phyloP scores from a whole-genome alignment of 805 yeast species.

The Ogataea wickerhamii region DNA sequence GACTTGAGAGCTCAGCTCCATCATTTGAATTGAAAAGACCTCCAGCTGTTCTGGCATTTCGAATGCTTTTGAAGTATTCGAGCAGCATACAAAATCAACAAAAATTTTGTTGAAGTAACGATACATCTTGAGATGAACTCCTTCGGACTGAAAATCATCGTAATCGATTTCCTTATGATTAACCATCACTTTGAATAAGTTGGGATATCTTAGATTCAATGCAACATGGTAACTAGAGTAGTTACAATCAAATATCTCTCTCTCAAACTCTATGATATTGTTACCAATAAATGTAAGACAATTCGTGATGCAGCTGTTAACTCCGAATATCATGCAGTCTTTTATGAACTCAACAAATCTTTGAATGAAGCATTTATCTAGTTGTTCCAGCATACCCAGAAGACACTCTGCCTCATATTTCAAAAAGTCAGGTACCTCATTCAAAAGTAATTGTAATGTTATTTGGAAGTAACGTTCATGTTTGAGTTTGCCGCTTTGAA shows the following conservation, averaged over 20 bases:
- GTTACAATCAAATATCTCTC: conserved; percentile 18
- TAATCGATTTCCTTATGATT: conserved; percentile 6
- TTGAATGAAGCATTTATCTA: conserved; percentile 17
- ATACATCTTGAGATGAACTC: conserved; percentile 4
- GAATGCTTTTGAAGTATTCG: conserved; percentile 11
- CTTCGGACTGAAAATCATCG: background rate
- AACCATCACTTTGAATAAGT: conserved; percentile 15
- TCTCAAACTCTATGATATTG: conserved; percentile 20
- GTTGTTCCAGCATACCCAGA: conserved; percentile 3
- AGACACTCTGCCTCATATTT: conserved; percentile 14
- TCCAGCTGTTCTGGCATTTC: conserved; percentile 22
- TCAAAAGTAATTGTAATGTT: conserved; percentile 11
- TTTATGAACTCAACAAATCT: conserved; percentile 23
- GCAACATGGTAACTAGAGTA: conserved; percentile 13
- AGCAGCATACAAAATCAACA: conserved; percentile 15
- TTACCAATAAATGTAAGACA: conserved; percentile 17
- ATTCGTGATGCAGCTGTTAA: conserved; percentile 19
- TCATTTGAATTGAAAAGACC: conserved; percentile 13
- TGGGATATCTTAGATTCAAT: conserved; percentile 20
- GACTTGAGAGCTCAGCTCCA: conserved; percentile 12
- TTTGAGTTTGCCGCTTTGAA: conserved; percentile 10
- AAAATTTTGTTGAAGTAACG: conserved; percentile 19
- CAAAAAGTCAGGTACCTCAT: conserved; percentile 20
- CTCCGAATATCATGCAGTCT: conserved; percentile 24
- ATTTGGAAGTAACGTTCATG: conserved; percentile 15